A percentile compares a stretch with the other conserved stretches of the same genome.
phyloP scores from a whole-genome alignment of 2,329 filamentous ascomycete species.

The Fusarium proliferatum region DNA sequence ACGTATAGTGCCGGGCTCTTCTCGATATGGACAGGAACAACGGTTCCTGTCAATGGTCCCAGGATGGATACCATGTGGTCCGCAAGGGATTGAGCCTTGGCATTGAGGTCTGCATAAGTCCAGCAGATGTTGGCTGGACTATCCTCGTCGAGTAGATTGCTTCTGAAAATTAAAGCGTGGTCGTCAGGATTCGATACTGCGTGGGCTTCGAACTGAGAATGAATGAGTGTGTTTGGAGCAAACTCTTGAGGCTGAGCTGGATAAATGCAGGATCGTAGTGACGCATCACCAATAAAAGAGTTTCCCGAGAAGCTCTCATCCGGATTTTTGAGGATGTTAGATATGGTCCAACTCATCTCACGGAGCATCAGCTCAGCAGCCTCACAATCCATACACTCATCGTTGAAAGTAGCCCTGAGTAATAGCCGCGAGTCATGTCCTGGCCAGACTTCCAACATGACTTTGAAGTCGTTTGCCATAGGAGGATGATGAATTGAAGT shows the following conservation, averaged over 20 bases:
- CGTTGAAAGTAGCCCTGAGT: slow-evolving; percentile 1
- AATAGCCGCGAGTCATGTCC: neutral
- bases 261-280: neutral
- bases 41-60: slow-evolving; percentile 1
- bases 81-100: neutral
- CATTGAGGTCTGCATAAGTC: slow-evolving; percentile 1
- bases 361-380: slow-evolving; percentile 5
- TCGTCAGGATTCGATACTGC: neutral
- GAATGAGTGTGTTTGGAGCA: neutral
- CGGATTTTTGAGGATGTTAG: neutral
- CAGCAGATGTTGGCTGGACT: neutral
- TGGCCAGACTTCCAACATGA: slow-evolving; percentile 10
- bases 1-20: slow-evolving; percentile 52
- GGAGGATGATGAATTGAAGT: neutral
- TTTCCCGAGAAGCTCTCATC: neutral
- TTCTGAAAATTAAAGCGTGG: neutral
- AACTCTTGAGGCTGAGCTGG: neutral
- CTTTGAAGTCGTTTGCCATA: slow-evolving; percentile 4
- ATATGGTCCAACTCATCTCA: neutral
- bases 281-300: neutral
- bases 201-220: slow-evolving; percentile 4
- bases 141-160: neutral
- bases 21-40: slow-evolving; percentile 54
- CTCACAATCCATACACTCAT: neutral
- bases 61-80: neutral